phyloP scores from a whole-genome alignment of 345 rosid genomes.

The Pugionium dolabratum region DNA sequence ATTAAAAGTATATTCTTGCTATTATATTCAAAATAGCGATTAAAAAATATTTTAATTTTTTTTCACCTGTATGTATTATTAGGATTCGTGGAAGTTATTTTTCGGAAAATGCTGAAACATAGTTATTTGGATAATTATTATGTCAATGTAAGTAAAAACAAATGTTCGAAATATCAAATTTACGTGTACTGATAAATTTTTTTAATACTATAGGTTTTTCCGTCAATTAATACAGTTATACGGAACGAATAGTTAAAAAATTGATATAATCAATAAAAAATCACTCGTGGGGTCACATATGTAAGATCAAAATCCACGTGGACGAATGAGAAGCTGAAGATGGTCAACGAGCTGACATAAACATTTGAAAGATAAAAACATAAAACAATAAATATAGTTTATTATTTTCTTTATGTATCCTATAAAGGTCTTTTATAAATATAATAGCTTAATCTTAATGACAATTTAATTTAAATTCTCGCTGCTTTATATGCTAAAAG shows the following conservation, averaged over 20 bases:
- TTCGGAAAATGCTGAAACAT: too few species aligned
- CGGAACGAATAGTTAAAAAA: slow-evolving; percentile 25
- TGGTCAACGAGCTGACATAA: slow-evolving; percentile 48
- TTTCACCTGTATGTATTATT: too few species aligned
- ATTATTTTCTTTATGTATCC: slow-evolving; percentile 24
- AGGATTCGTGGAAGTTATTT: too few species aligned
- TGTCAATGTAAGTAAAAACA: too few species aligned
- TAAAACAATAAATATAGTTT: slow-evolving; percentile 1
- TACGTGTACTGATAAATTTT: too few species aligned
- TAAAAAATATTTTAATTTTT: too few species aligned
- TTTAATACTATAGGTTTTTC: neutral
- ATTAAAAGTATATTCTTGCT: too few species aligned
- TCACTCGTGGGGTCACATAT: slow-evolving; percentile 40
- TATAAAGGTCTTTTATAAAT: slow-evolving; percentile 31
- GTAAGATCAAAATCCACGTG: slow-evolving; percentile 35
- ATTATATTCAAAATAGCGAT: too few species aligned
- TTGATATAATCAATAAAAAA: slow-evolving; percentile 34
- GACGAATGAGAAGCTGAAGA: slow-evolving; percentile 37
- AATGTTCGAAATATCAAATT: too few species aligned
- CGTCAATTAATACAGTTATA: neutral
- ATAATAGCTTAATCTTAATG: slow-evolving; percentile 33
- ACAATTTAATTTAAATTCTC: slow-evolving; percentile 20
- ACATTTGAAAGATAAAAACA: slow-evolving; percentile 25
- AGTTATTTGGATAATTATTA: too few species aligned
- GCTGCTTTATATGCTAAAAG: slow-evolving; percentile 31